Conservation (phyloP, 495 filamentous ascomycete species). For the Aspergillus avenaceus region DNA sequence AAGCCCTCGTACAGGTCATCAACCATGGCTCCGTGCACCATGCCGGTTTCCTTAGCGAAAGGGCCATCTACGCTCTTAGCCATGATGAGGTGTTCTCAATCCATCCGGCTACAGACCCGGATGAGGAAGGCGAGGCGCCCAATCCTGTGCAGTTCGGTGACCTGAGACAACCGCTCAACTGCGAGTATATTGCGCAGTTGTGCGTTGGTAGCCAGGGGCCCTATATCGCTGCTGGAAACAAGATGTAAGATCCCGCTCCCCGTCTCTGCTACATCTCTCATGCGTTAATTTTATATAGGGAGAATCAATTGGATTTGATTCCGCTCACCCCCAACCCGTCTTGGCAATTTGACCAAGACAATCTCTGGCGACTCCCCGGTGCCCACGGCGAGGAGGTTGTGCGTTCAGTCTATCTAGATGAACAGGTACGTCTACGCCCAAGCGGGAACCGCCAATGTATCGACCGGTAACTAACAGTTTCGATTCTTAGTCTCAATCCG, state of each 20-base stretch:
- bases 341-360: slow-evolving; percentile 61
- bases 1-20: slow-evolving; percentile 78
- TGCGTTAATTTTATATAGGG: slow-evolving; percentile 34
- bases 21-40: slow-evolving; percentile 88
- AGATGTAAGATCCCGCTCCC: slow-evolving; percentile 26
- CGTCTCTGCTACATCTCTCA: slow-evolving; percentile 3
- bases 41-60: slow-evolving; percentile 69
- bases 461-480: not conserved
- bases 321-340: slow-evolving; percentile 52
- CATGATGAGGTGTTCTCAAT: slow-evolving; percentile 79
- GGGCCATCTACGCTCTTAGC: slow-evolving; percentile 68
- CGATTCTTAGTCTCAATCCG: slow-evolving; percentile 51
- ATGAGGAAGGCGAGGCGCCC: slow-evolving; percentile 47
- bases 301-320: slow-evolving; percentile 63
- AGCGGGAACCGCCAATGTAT: not conserved
- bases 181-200: slow-evolving; percentile 81
- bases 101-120: slow-evolving; percentile 60
- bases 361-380: slow-evolving; percentile 61
- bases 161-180: slow-evolving; percentile 62
- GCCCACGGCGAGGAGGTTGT: slow-evolving; percentile 85
- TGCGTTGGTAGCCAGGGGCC: slow-evolving; percentile 48
- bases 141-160: slow-evolving; percentile 67
- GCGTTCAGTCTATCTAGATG: slow-evolving; percentile 70
- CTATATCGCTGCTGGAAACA: slow-evolving; percentile 43
- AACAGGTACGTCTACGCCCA: slow-evolving; percentile 45